These are phyloP conservation scores for Silene conica DNA, from an alignment of 148 eudicot genomes.

Conservation along the genomic window DNA sequence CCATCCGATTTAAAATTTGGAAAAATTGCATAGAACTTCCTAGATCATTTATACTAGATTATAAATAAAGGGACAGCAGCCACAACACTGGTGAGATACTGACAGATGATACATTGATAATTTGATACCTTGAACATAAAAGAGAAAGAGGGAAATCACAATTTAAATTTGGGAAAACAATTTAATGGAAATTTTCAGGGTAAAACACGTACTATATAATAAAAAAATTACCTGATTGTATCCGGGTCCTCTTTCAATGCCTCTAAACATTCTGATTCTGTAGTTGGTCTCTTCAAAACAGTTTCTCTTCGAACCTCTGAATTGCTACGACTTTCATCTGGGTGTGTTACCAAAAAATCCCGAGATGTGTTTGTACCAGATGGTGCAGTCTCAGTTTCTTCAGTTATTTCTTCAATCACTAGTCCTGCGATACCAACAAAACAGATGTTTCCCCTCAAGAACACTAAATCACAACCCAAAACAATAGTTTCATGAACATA, in stretches of 20 bases:
- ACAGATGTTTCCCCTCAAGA: conserved; percentile 3
- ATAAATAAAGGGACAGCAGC: neutral
- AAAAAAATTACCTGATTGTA: conserved; percentile 50
- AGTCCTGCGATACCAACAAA: conserved; percentile 40
- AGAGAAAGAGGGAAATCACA: neutral
- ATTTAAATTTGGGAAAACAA: neutral
- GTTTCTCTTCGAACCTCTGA: conserved; percentile 29
- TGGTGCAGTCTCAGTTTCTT: conserved; percentile 43
- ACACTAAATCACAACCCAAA: conserved; percentile 13
- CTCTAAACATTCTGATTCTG: conserved; percentile 45
- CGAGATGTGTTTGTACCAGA: conserved; percentile 31
- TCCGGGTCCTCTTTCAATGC: conserved; percentile 81
- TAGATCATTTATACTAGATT: neutral
- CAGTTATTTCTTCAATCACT: conserved; percentile 88
- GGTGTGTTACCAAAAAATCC: conserved; percentile 29
- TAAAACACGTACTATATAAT: neutral
- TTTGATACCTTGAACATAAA: neutral
- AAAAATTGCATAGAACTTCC: too few species aligned
- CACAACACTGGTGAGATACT: neutral
- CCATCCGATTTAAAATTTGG: too few species aligned
- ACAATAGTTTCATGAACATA: neutral
- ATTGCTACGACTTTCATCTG: conserved; percentile 36
- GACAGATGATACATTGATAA: neutral
- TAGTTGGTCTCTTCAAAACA: conserved; percentile 30
- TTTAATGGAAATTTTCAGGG: too few species aligned